Base-by-base conservation (phyloP, 805 yeast genomes). In the Sporopachydermia lactativora region DNA sequence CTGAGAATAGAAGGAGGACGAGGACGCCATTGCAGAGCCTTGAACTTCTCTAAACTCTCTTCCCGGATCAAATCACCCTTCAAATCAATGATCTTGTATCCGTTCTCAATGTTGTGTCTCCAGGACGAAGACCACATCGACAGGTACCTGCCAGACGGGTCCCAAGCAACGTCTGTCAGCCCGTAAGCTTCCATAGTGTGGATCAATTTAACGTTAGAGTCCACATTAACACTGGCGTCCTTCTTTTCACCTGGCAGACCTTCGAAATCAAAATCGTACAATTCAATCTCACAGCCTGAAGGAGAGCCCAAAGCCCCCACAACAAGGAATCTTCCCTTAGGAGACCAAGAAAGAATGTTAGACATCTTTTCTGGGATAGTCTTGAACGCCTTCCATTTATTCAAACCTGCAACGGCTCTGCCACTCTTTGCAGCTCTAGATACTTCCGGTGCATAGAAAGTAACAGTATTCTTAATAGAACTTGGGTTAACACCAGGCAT, bases 1-100 rank as follows among this genome's bases (percentile, higher is more conserved):
- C 77, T 67, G 56, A 92, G 73, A 48, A 78, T 61, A 2, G 86
- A 70, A 15, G 73, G 74, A 40, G 98, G 98, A 66, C 98, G 79
- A 54, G 97, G 97, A 70, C 99, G 82, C 99, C 99, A 92, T 46
- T 75, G 68, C 54, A 89, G 83, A 46, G 82, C 88, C 64, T 77
- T 82, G 73, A 92, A 85, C 42, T 78, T 81, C 52, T 83, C 92
- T 45, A 83, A 60, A 17, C 71, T 60, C 54, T 88, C 95, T 52
- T 82, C 92, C 50, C 78, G 76, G 45, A 84, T 60, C 48, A 77
- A 49, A 49, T 67, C 70, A 54, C 98, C 99, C 39, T 81, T 78
- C 60, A 83, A 71, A 59, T 86, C 94, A 64, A 70, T 88, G 48
- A 92, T 64, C 59, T 75, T 83, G 73, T 77, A 92, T 47, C 98